phyloP scores from a whole-genome alignment of 106 monocot genomes.

The Allium fistulosum region DNA sequence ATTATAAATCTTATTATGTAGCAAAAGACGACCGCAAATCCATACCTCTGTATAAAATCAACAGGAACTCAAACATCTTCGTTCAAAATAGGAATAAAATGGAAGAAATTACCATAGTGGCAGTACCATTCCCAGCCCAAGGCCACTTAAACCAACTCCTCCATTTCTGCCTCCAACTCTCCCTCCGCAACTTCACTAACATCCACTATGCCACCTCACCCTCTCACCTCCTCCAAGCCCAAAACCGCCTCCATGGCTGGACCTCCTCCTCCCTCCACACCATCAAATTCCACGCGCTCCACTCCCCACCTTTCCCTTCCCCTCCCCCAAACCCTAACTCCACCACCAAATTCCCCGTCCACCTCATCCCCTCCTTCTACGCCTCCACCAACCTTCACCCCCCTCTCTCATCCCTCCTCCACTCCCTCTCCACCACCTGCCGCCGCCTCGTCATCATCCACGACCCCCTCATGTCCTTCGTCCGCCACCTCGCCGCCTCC shows the following conservation, averaged over 20 bases:
- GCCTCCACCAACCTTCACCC: slow-evolving; percentile 3
- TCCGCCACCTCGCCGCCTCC: slow-evolving; percentile 19
- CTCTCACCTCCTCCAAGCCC: slow-evolving; percentile 47
- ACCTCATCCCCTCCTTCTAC: slow-evolving; percentile 19
- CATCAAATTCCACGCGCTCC: slow-evolving; percentile 40
- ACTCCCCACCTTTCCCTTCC: slow-evolving; percentile 20
- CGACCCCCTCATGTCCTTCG: slow-evolving; percentile 55
- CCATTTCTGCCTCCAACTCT: slow-evolving; percentile 53
- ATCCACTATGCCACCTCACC: slow-evolving; percentile 47
- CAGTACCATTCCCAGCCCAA: slow-evolving; percentile 67
- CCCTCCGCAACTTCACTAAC: slow-evolving; percentile 14
- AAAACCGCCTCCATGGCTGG: slow-evolving; percentile 49
- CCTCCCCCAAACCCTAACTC: slow-evolving; percentile 20
- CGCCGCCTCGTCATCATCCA: slow-evolving; percentile 55
- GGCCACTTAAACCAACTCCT: slow-evolving; percentile 82
- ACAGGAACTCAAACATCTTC: too few relatives aligned
- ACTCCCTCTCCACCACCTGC: slow-evolving; percentile 28
- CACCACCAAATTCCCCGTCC: slow-evolving; percentile 2
- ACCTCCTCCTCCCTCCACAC: slow-evolving; percentile 7
- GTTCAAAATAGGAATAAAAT: not conserved
- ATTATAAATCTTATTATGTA: too few relatives aligned
- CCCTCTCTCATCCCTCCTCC: slow-evolving; percentile 32
- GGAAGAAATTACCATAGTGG: slow-evolving; percentile 27
- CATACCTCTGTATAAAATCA: too few relatives aligned
- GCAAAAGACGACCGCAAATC: too few relatives aligned